Evolutionary conservation across 164 flowering plant genomes (phyloP), one percentile per base, ranked within the genome.

Genomic region (Houttuynia cordata): DNA sequence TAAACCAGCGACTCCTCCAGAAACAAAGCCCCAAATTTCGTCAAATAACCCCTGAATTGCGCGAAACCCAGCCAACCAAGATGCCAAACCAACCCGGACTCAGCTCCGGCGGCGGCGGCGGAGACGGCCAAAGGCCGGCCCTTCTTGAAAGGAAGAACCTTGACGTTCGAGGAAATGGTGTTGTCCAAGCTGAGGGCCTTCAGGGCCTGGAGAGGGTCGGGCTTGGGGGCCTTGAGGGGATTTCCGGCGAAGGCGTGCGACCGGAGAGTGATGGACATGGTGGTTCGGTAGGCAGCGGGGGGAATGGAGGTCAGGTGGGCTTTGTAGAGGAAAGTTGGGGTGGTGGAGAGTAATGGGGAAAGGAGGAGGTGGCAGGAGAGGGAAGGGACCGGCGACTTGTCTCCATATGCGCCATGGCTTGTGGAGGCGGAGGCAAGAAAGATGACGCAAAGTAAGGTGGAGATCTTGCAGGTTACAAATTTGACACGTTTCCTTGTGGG

Each of bases 241-340:
- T 87, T 91, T 61, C 98, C 96, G 0, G 97, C 90, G 49, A 88
- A 91, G 67, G 82, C 90, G 53, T 88, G 94, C 52, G 77, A 23
- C 40, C 71, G 73, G 24, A 79, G 60, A 67, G 42, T 76, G 37
- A 70, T 69, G 39, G 91, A 76, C 86, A 85, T 83, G 78, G 80
- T 60, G 56, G 51, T 14, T 59, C 49, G 14, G 49, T 17, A 4
- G 49, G 14, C 49, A 40, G 42, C 8, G 42, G 49, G 1, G 49
- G 49, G 17, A 17, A 14, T 45, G 9, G 49, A 1, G 49, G 13
- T 12, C 17, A 45, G 14, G 3, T 10, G 49, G 8, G 10, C 10
- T 12, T 10, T 17, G 49, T 10, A 45, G 49, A 17, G 2, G 17
- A 12, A 14, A 17, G 49, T 12, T 17, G 49, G 49, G 49, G 49